Percentiles rank a stretch among this genome's conserved stretches.
phyloP scores from a whole-genome alignment of 352 stramenopile species.

The Phytophthora multivora region DNA sequence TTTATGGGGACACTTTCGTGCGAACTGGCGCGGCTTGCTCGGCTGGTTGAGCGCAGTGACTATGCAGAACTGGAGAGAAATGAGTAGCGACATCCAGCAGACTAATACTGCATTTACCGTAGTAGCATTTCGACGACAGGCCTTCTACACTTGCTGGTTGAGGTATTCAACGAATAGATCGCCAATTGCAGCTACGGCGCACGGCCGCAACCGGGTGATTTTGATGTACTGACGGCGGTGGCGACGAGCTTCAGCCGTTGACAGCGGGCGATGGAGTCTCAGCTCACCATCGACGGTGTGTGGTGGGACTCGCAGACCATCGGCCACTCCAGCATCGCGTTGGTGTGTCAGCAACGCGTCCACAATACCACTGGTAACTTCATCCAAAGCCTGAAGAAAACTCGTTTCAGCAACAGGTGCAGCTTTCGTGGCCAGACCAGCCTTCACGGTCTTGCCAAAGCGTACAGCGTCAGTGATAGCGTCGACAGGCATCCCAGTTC shows the following conservation, averaged over 20 bases:
- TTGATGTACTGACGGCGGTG: constrained; percentile 86
- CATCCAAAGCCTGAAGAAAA: constrained; percentile 77
- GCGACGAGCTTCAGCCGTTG: constrained; percentile 62
- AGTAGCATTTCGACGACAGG: background rate
- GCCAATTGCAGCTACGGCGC: constrained; percentile 52
- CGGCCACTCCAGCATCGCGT: constrained; percentile 62
- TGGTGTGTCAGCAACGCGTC: constrained; percentile 67
- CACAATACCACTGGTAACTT: constrained; percentile 57
- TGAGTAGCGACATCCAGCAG: constrained; percentile 56
- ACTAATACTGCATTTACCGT: no score
- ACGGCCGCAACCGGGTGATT: constrained; percentile 71
- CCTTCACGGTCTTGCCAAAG: constrained; percentile 71
- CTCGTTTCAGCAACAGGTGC: constrained; percentile 65
- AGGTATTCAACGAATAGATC: constrained; percentile 79
- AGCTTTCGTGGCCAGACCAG: constrained; percentile 66
- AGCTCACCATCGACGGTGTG: constrained; percentile 41
- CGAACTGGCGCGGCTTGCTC: constrained; percentile 64
- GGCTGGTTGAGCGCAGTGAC: constrained; percentile 65
- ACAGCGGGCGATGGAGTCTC: constrained; percentile 54
- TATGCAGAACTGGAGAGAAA: constrained; percentile 63
- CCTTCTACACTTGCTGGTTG: constrained; percentile 64
- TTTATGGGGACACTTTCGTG: constrained; percentile 88
- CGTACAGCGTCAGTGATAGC: constrained; percentile 61
- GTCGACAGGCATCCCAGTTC: constrained; percentile 42
- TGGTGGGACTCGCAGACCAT: constrained; percentile 46